Evolutionary conservation across 2,329 filamentous ascomycete genomes (phyloP), one percentile per base, ranked within the genome.

Genomic region (Clarireedia paspali): DNA sequence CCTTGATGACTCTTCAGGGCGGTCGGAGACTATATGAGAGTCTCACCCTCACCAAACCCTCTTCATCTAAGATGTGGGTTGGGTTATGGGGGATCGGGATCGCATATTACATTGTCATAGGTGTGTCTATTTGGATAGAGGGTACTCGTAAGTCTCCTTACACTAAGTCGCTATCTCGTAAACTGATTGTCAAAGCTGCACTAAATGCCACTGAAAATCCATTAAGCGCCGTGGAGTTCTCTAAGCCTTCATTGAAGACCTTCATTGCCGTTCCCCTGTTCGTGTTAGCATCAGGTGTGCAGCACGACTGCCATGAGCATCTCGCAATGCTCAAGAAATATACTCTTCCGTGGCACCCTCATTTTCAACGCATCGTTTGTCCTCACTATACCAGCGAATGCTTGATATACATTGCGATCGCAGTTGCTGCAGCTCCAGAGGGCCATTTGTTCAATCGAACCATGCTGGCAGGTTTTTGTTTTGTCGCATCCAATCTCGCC

Each of bases 351-450:
- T 74, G 79, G 2, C 79, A 87, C 58, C 84, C 85, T 2, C 73
- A 87, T 56, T 99, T 97, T 70, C 75, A 76, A 46, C 75, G 77
- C 56, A 71, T 95, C 23, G 73, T 96, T 40, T 95, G 88, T 64
- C 91, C 94, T 17, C 94, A 99, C 72, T 99, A 97, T 71, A 88
- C 88, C 3, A 89, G 87, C 66, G 94, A 97, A 73, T 91, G 89
- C 67, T 69, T 87, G 42, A 82, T 96, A 57, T 97, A 99, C 69
- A 68, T 91, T 20, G 80, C 86, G n/a, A 73, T 99, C 61, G 81
- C 89, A 2, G 72, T 94, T 47, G 70, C 87, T 40, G 84, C 85
- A 30, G 90, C 91, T 1, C 91, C 91, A 0, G 65, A 73, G 6
- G 87, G 84, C 10, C 71, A 75, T 34, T 60, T 80, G 55, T 69